A percentile compares a stretch with the other conserved stretches of the same genome.
phyloP scores from a whole-genome alignment of 345 rosid species.

The Rhizophora apiculata region DNA sequence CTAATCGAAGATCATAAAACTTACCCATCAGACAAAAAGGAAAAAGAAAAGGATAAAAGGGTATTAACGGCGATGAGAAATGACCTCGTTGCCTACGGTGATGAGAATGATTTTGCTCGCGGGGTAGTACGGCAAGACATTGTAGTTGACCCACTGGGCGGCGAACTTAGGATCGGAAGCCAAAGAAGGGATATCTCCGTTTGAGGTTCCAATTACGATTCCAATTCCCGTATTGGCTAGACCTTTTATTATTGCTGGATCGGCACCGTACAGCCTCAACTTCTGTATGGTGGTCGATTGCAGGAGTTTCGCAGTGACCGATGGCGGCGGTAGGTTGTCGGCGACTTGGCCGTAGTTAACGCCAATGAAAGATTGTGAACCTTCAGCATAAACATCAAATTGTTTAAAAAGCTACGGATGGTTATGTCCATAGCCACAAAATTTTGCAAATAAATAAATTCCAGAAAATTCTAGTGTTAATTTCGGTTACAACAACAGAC shows the following conservation, averaged over 20 bases:
- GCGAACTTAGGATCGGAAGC: conserved; percentile 72
- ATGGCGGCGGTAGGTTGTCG: conserved; percentile 74
- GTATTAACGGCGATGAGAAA: neutral
- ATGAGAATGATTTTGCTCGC: conserved; percentile 75
- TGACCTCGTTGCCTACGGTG: conserved; percentile 68
- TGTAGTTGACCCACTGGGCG: conserved; percentile 55
- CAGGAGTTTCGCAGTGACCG: conserved; percentile 69
- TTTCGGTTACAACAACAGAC: too few relatives aligned
- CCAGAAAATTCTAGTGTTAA: too few relatives aligned
- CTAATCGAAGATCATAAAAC: too few relatives aligned
- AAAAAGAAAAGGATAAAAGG: neutral
- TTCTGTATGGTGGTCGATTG: conserved; percentile 69
- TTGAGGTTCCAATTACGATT: conserved; percentile 62
- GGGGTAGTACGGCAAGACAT: conserved; percentile 71
- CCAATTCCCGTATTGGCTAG: conserved; percentile 76
- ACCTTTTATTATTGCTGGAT: conserved; percentile 67
- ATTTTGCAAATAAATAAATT: too few relatives aligned
- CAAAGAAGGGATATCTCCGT: conserved; percentile 69
- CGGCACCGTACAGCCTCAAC: conserved; percentile 70
- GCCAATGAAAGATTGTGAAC: conserved; percentile 70
- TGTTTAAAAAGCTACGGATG: neutral
- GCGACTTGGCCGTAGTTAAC: conserved; percentile 82
- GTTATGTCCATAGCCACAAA: too few relatives aligned
- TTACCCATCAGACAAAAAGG: neutral
- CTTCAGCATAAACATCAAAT: conserved; percentile 31